Evolutionary conservation across 768 basidiomycete genomes (phyloP).

Genomic region (Coprinopsis sp.): DNA sequence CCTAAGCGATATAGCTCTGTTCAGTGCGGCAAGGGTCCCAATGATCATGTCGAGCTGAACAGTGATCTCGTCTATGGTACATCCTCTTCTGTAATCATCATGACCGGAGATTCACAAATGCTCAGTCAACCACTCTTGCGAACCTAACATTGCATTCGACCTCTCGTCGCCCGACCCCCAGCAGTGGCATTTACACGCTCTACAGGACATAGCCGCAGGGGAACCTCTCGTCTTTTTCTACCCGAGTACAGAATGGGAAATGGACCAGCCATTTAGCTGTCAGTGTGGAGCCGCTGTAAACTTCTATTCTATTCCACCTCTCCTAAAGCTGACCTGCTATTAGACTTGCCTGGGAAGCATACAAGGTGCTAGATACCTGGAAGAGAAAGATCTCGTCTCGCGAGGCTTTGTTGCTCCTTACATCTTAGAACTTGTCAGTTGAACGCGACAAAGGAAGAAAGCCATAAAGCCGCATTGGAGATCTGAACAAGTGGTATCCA

Average conservation of each 20-base stretch:
- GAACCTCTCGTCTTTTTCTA: conserved; percentile 54
- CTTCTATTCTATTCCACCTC: background rate
- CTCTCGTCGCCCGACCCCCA: conserved; percentile 35
- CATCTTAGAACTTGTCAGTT: conserved; percentile 29
- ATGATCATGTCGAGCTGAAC: conserved; percentile 54
- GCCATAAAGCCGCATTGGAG: conserved; percentile 5
- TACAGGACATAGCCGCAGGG: conserved; percentile 34
- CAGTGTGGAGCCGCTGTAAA: conserved; percentile 40
- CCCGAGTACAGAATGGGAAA: conserved; percentile 66
- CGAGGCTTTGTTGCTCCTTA: conserved; percentile 40
- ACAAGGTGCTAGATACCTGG: conserved; percentile 41
- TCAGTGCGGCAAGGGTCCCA: conserved; percentile 41
- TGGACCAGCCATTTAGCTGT: conserved; percentile 60
- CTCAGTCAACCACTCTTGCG: conserved; percentile 59
- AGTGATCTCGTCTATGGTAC: conserved; percentile 50
- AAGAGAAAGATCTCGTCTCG: conserved; percentile 29
- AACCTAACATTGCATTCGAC: conserved; percentile 54
- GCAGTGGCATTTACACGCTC: conserved; percentile 47
- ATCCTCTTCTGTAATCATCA: background rate
- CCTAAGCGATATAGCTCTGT: conserved; percentile 47
- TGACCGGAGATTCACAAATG: background rate
- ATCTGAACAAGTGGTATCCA: no score
- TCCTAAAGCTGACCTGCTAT: background rate
- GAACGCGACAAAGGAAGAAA: conserved; percentile 20
- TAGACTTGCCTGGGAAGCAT: conserved; percentile 45